Conservation (phyloP, 306 rosid genomes). For the Clitoria ternatea region DNA sequence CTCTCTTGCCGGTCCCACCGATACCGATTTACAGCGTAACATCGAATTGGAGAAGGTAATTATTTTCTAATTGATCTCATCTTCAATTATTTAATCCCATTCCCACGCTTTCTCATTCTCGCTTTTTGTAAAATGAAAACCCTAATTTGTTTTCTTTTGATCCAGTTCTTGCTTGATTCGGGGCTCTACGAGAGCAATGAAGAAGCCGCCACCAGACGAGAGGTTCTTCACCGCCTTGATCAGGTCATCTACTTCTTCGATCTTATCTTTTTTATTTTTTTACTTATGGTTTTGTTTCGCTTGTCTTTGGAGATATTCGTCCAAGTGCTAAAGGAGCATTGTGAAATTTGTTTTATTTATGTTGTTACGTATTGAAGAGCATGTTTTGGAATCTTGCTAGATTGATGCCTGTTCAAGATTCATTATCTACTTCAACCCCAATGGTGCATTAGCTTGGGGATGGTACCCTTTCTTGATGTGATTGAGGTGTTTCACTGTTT, state of each 20-base stretch:
- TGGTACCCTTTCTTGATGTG: neutral
- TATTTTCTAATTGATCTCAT: neutral
- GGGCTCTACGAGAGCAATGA: slow-evolving; percentile 75
- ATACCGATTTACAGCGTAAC: slow-evolving; percentile 67
- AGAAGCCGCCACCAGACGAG: slow-evolving; percentile 59
- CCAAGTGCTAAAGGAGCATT: neutral
- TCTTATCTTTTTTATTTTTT: neutral
- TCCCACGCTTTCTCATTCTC: neutral
- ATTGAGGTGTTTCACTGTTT: neutral
- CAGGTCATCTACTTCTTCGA: slow-evolving; percentile 43
- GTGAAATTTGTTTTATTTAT: neutral
- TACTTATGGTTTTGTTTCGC: too few species aligned
- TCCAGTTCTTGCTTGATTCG: slow-evolving; percentile 70
- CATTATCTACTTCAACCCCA: neutral
- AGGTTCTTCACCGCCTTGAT: slow-evolving; percentile 70
- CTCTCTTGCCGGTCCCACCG: slow-evolving; percentile 76
- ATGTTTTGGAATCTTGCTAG: slow-evolving; percentile 8
- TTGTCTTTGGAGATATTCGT: too few species aligned
- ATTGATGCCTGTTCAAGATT: slow-evolving; percentile 2
- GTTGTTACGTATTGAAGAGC: neutral
- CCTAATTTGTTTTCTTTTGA: neutral
- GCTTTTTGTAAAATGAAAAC: neutral
- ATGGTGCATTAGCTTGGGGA: slow-evolving; percentile 2
- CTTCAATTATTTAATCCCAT: neutral
- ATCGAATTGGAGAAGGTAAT: slow-evolving; percentile 65